A percentile compares a stretch with the other conserved stretches of the same genome.
phyloP scores from a whole-genome alignment of 345 rosid species.

The Diplotaxis tenuifolia region DNA sequence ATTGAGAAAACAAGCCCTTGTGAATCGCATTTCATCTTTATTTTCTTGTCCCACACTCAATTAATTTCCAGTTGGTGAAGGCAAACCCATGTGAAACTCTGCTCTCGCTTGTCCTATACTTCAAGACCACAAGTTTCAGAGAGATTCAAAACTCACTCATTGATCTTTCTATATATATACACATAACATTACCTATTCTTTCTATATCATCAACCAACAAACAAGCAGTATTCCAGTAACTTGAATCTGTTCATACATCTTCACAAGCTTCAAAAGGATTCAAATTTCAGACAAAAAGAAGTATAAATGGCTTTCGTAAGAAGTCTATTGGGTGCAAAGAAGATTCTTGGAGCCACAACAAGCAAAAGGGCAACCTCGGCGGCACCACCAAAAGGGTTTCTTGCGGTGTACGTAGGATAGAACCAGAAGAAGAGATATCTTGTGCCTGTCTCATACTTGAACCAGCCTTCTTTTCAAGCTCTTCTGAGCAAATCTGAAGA shows the following conservation, averaged over 20 bases:
- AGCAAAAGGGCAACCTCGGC: not conserved
- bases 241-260: constrained; percentile 19
- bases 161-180: constrained; percentile 24
- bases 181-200: not conserved
- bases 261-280: not conserved
- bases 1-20: constrained; percentile 31
- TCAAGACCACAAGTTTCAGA: constrained; percentile 12
- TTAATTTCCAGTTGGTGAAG: not conserved
- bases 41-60: not conserved
- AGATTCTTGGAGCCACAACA: constrained; percentile 6
- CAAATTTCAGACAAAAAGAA: not conserved
- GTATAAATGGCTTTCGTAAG: constrained; percentile 24
- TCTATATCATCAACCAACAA: constrained; percentile 17
- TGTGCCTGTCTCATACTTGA: constrained; percentile 47
- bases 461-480: constrained; percentile 43
- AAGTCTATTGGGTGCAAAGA: constrained; percentile 19
- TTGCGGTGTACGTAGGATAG: constrained; percentile 48
- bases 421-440: constrained; percentile 42
- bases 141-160: not conserved
- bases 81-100: constrained; percentile 32
- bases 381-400: constrained; percentile 44
- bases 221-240: not conserved
- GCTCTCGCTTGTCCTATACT: constrained; percentile 14
- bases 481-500: constrained; percentile 48
- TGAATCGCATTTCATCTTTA: constrained; percentile 6